These are phyloP conservation scores for Fomitopsis schrenkii DNA, from an alignment of 1,284 basidiomycete genomes.

Conservation along the genomic window DNA sequence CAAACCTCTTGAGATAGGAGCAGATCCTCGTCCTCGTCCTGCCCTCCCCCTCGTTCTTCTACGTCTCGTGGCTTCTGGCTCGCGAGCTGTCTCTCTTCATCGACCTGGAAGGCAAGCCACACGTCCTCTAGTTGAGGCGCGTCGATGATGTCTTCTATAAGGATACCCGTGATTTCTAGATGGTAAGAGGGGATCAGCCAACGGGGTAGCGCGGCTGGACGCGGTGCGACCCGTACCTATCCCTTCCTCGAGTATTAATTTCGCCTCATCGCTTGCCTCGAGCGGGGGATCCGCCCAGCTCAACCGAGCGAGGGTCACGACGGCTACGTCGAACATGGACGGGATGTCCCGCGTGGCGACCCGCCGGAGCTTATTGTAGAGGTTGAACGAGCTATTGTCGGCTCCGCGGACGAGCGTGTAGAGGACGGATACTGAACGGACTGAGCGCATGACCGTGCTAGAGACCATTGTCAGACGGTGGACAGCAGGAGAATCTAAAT, in stretches of 20 bases:
- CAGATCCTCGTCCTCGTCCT: conserved; percentile 6
- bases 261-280: conserved; percentile 47
- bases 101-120: conserved; percentile 18
- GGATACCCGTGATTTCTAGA: conserved; percentile 20
- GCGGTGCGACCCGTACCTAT: conserved; percentile 38
- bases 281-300: conserved; percentile 68
- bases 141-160: conserved; percentile 24
- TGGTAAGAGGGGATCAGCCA: background rate
- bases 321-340: conserved; percentile 73
- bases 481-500: background rate
- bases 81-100: conserved; percentile 3
- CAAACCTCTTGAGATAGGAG: background rate
- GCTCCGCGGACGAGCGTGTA: conserved; percentile 53
- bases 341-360: conserved; percentile 41
- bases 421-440: conserved; percentile 51
- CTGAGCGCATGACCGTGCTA: conserved; percentile 48
- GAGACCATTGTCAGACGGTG: background rate
- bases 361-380: conserved; percentile 47
- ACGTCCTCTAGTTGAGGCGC: conserved; percentile 24
- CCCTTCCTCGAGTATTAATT: conserved; percentile 42
- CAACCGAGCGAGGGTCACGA: conserved; percentile 71
- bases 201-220: background rate
- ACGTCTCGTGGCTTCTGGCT: conserved; percentile 7
- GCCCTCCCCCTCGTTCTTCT: conserved; percentile 18
- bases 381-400: conserved; percentile 37